Evolutionary conservation across 31 red algal genomes (phyloP), one percentile per base, ranked within the genome.

Genomic region (Asparagopsis taxiformis): DNA sequence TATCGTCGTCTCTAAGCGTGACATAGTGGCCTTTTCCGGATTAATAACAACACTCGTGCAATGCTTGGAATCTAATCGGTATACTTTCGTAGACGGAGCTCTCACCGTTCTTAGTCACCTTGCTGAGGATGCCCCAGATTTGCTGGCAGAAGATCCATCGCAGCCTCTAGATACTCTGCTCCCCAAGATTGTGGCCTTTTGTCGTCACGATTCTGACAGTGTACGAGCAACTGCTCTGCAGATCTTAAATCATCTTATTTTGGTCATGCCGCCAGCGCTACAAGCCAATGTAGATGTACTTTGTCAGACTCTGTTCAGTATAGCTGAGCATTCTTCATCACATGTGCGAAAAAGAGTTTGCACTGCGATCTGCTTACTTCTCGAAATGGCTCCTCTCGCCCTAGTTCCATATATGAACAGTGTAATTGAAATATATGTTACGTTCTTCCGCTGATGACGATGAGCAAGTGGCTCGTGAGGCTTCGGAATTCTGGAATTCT

Each of bases 401-500:
- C 90, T 93, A 59, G 69, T 61, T 7, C 68, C 82, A 5, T 77
- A 93, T 51, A 50, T 88, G 52, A 66, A 44, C 15, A 68, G 46
- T 43, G 51, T 93, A 21, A 67, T 93, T 61, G 63, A 77, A 65
- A n/a, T 77, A 66, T 59, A 94, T 94, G 91, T 50, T 94, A 22
- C 35, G 23, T 13, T 70, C 85, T 24, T 84, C 85, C 39, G 67
- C 46, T 3, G 67, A 90, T 49, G 34, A 24, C 15, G 70, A 77
- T 36, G 52, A 75, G 30, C 36, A 66, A 0, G 77, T 94, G 11
- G 91, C 85, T 23, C 71, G 72, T 3, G 91, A 94, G 37, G 91
- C 91, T 58, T 90, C 67, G 38, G 91, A 94, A 71, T 94, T 94
- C 70, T 94, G 91, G 91, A 57, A 50, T 37, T 74, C 72, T 8